Base-by-base conservation (phyloP, 2,329 filamentous ascomycete genomes). In the Fusarium pseudonygamai region DNA sequence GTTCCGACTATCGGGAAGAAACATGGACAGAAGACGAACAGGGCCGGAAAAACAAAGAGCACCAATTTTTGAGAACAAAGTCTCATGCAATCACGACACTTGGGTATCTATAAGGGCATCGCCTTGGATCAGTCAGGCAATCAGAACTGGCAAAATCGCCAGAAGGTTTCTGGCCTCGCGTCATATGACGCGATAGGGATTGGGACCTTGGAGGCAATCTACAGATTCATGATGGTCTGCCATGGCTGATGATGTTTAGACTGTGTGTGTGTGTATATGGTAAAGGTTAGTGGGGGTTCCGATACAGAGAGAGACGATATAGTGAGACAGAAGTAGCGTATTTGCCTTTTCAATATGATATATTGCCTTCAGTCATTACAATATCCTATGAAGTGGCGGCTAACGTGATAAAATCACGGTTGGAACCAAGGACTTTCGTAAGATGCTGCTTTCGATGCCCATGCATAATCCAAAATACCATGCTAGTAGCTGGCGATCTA, bases 351-450 rank as follows among this genome's bases (percentile, higher is more conserved):
- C 49, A 73, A 74, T 61, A 71, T 69, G 68, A 67, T 66, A 69
- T 69, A 75, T 73, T 76, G 72, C 62, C 72, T 77, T 76, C 45
- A 71, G 66, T 75, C 50, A 60, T 64, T 39, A 61, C 61, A 65
- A 59, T 71, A 66, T 39, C 61, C 42, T 67, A 53, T 61, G 60
- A 37, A 52, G 36, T 49, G 55, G 57, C 46, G 28, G 42, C 37
- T 40, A 40, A 67, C 43, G 45, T 70, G 69, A 47, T 60, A 14
- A 57, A 42, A 52, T 50, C 62, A 60, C 55, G 32, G 32, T 60
- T 64, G 45, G 55, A 57, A 52, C 60, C 52, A 34, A 37, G 69
- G 52, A 20, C 26, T 40, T 53, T 50, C 32, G 37, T n/a, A 34
- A 32, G 37, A 49, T 36, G 39, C 30, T n/a, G 46, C 49, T 50